Base-by-base conservation (phyloP, 345 rosid species). In the Xanthoceras sorbifolium region DNA sequence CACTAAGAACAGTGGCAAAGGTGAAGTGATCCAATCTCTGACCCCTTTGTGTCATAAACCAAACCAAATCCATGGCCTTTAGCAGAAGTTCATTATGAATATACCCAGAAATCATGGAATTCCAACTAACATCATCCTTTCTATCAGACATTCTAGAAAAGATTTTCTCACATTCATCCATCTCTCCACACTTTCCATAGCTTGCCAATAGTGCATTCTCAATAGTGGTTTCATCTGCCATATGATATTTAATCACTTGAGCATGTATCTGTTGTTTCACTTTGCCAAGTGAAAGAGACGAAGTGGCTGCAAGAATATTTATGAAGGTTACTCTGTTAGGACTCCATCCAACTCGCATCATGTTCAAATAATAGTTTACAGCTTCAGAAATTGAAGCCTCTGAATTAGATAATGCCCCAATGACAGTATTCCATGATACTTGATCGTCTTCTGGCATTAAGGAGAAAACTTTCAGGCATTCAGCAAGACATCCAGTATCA, bases 1-100 rank as follows among this genome's bases (percentile, higher is more conserved):
- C 98, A 75, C 98, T 94, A 52, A 94, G 95, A 85, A 94, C 91
- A 2, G 98, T 93, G 65, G 98, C 98, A 82, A 91, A 88, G 82
- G 93, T 89, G 89, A 89, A 93, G 69, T 74, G 75, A 81, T 91
- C 98, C 85, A 94, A 77, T 67, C 79, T 86, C 77, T 88, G 92
- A 72, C 97, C 97, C 52, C 78, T 86, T 75, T 85, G 97, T 89
- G 93, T 79, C 94, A 93, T 85, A 76, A 77, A 83, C 91, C 90
- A 93, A 42, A 90, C 93, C 86, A 93, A 80, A 83, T 89, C 89
- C 89, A 93, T 89, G 74, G 97, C 98, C 81, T 94, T 86, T 71
- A 85, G 75, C 81, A 93, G 81, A 36, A 75, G 79, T 68, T 88
- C 98, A 72, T 88, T 93, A 75, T 91, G 97, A 82, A 91, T 79